Conservation (phyloP, 371 early-diverging fungal species). For the Mucor circinelloides region DNA sequence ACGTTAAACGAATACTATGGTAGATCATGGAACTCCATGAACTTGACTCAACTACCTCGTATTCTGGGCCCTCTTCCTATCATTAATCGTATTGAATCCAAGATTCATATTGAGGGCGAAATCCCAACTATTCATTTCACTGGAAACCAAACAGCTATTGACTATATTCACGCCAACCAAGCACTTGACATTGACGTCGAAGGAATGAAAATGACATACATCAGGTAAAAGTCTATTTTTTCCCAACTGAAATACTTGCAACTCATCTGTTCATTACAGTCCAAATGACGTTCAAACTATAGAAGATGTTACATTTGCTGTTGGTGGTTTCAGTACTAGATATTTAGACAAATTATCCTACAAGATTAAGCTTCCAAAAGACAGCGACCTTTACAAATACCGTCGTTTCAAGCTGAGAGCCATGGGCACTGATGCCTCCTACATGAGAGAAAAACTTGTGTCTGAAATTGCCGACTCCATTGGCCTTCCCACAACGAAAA, state of each 20-base stretch:
- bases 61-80: constrained; percentile 10
- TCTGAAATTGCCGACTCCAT: constrained; percentile 44
- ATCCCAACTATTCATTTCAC: constrained; percentile 29
- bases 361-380: constrained; percentile 30
- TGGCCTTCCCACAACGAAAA: constrained; percentile 46
- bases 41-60: constrained; percentile 4
- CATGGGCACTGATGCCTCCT: constrained; percentile 43
- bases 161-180: constrained; percentile 25
- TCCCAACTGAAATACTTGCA: no score
- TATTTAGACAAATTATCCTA: constrained; percentile 21
- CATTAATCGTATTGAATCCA: constrained; percentile 21
- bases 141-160: constrained; percentile 19
- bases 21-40: constrained; percentile 23
- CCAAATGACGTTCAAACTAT: constrained; percentile 9
- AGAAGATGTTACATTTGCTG: constrained; percentile 14
- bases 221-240: constrained; percentile 21
- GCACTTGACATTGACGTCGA: constrained; percentile 14
- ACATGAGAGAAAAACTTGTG: constrained; percentile 52
- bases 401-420: constrained; percentile 37
- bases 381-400: constrained; percentile 27
- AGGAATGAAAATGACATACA: constrained; percentile 31
- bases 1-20: constrained; percentile 22
- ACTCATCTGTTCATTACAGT: neutral
- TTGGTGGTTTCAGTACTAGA: constrained; percentile 31
- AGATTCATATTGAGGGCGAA: constrained; percentile 23